Conservation (phyloP, 495 filamentous ascomycete genomes). For the Thozetella sp. region DNA sequence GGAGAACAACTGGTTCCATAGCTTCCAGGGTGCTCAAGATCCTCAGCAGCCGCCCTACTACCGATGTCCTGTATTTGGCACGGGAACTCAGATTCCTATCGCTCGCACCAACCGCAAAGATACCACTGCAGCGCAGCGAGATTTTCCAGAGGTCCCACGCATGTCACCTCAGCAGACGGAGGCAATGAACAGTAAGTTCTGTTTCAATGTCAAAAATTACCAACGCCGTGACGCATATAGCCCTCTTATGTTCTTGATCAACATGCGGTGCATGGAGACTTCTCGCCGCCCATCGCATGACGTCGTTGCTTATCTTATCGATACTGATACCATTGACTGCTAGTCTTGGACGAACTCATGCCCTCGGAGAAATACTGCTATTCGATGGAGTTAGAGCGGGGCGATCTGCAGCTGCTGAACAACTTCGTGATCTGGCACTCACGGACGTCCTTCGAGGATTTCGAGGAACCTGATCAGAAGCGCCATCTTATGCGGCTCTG, state of each 20-base stretch:
- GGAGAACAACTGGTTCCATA: slow-evolving; percentile 1
- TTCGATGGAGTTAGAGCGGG: slow-evolving; percentile 1
- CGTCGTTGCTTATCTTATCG: neutral
- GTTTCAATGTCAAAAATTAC: neutral
- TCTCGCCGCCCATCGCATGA: neutral
- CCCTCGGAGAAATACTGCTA: slow-evolving; percentile 1
- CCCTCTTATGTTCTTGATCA: neutral
- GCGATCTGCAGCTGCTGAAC: neutral
- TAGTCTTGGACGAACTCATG: slow-evolving; percentile 1
- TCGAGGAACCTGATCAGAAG: slow-evolving; percentile 1
- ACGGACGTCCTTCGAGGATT: neutral
- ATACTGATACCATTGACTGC: neutral
- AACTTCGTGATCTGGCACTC: slow-evolving; percentile 3
- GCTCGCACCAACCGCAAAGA: slow-evolving; percentile 3
- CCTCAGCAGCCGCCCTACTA: neutral
- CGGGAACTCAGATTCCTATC: neutral
- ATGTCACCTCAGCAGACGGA: slow-evolving; percentile 1
- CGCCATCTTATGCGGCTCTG: neutral
- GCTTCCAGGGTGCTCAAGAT: neutral
- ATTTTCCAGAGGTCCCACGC: neutral
- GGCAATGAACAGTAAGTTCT: neutral
- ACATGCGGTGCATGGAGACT: neutral
- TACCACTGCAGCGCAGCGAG: neutral
- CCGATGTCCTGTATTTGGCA: neutral
- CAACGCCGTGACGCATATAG: no score